These are phyloP conservation scores for Aureobasidium leucospermi DNA, from an alignment of 2,329 filamentous ascomycete species.

Conservation along the genomic window DNA sequence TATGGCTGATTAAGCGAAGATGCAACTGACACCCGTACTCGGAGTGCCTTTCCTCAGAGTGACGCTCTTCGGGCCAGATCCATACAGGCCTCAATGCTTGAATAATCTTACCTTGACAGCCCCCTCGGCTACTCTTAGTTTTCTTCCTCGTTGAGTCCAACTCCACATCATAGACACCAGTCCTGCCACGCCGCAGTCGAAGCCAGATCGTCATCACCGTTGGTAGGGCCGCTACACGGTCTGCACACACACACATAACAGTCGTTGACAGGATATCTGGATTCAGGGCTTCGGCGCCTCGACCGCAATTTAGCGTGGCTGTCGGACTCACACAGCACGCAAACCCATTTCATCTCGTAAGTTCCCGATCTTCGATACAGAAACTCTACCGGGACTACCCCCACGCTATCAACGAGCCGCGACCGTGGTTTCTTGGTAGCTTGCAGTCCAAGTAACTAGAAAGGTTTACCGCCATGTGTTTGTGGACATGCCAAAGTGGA, in stretches of 20 bases:
- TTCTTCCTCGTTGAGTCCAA: no score
- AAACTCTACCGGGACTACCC: background rate
- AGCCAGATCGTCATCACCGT: background rate
- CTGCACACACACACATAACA: background rate
- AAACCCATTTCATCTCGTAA: background rate
- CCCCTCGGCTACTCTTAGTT: no score
- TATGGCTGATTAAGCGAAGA: constrained; percentile 1
- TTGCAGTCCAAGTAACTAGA: background rate
- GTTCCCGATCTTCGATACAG: background rate
- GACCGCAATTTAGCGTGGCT: background rate
- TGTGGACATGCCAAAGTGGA: background rate
- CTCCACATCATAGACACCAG: background rate
- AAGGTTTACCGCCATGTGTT: background rate
- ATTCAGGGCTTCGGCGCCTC: background rate
- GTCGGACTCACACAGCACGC: background rate
- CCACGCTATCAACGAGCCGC: background rate
- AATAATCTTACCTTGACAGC: background rate
- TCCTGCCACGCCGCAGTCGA: no score
- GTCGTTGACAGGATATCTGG: background rate
- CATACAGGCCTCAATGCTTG: background rate
- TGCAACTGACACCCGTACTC: background rate
- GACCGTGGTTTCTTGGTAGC: background rate
- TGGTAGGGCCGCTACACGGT: background rate
- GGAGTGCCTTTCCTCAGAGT: background rate
- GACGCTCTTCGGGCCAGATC: background rate